These are phyloP conservation scores for Vitis hybrid DNA, from an alignment of 177 flowering plant genomes.

Conservation along the genomic window DNA sequence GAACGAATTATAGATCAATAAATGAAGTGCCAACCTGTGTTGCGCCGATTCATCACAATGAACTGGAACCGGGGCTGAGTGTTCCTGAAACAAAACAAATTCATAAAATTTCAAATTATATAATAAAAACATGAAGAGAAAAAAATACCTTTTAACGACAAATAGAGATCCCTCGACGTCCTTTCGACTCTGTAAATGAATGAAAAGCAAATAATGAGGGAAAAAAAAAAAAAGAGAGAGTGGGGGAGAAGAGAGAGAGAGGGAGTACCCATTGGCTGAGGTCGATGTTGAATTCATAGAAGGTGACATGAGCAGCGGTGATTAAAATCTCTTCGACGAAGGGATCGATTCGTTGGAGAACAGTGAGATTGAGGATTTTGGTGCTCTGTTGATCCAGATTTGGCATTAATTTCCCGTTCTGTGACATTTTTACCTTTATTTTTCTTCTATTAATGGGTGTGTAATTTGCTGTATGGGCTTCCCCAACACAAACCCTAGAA, in stretches of 20 bases:
- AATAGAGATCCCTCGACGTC: conserved; percentile 83
- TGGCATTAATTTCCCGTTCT: conserved; percentile 64
- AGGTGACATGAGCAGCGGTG: conserved; percentile 80
- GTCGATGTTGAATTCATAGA: conserved; percentile 68
- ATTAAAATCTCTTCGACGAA: conserved; percentile 70
- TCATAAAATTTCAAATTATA: not conserved
- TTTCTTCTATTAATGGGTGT: conserved; percentile 1
- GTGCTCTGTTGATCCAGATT: conserved; percentile 71
- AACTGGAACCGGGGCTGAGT: conserved; percentile 68
- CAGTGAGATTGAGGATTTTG: conserved; percentile 65
- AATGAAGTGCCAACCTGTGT: conserved; percentile 30
- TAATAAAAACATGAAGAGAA: not conserved
- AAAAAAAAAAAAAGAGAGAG: too few relatives aligned
- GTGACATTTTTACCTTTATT: conserved; percentile 32
- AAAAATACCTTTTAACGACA: conserved; percentile 63
- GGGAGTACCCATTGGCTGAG: conserved; percentile 53
- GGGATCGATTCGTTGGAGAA: conserved; percentile 75
- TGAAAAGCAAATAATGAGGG: not conserved
- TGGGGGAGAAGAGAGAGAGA: not conserved
- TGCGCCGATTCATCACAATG: conserved; percentile 69
- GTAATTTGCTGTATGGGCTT: too few relatives aligned
- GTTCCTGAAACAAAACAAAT: conserved; percentile 30
- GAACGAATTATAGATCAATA: not conserved
- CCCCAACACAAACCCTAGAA: too few relatives aligned
- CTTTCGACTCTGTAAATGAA: conserved; percentile 53